phyloP scores from a whole-genome alignment of 2,329 filamentous ascomycete genomes.

The Iodosphaeria phyllophila region DNA sequence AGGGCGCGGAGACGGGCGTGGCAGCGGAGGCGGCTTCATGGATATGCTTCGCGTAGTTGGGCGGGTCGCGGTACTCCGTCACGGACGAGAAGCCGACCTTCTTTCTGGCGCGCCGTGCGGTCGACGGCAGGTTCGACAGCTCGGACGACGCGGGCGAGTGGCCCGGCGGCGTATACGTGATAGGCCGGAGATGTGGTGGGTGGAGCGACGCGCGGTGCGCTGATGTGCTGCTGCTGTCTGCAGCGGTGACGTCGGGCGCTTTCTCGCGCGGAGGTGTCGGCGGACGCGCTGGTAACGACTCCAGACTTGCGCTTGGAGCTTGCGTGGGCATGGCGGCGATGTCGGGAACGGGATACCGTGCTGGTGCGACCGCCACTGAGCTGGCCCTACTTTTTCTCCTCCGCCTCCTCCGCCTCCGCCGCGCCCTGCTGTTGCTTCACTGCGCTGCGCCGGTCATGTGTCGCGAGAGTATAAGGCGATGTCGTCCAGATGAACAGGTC shows the following conservation, averaged over 20 bases:
- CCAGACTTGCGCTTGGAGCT: conserved; percentile 21
- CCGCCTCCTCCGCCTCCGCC: too few species aligned
- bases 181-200: too few species aligned
- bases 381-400: conserved; percentile 3
- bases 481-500: too few species aligned
- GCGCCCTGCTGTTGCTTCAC: too few species aligned
- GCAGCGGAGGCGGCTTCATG: conserved; percentile 17
- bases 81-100: conserved; percentile 37
- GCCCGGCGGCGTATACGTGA: conserved; percentile 37
- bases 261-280: conserved; percentile 49
- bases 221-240: conserved; percentile 12
- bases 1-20: conserved; percentile 20
- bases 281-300: conserved; percentile 36
- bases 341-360: conserved; percentile 7
- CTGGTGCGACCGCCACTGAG: conserved; percentile 9
- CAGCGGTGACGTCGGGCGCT: conserved; percentile 14
- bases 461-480: too few species aligned
- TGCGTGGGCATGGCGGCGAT: conserved; percentile 20
- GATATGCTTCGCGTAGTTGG: conserved; percentile 23
- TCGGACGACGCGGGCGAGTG: conserved; percentile 24
- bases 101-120: conserved; percentile 27
- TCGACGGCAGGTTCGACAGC: conserved; percentile 21
- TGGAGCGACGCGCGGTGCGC: conserved; percentile 19
- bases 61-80: conserved; percentile 36
- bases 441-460: too few species aligned